Evolutionary conservation across 23 red algal genomes (phyloP), one percentile per base, ranked within the genome.

Genomic region (Gracilariopsis chorda): DNA sequence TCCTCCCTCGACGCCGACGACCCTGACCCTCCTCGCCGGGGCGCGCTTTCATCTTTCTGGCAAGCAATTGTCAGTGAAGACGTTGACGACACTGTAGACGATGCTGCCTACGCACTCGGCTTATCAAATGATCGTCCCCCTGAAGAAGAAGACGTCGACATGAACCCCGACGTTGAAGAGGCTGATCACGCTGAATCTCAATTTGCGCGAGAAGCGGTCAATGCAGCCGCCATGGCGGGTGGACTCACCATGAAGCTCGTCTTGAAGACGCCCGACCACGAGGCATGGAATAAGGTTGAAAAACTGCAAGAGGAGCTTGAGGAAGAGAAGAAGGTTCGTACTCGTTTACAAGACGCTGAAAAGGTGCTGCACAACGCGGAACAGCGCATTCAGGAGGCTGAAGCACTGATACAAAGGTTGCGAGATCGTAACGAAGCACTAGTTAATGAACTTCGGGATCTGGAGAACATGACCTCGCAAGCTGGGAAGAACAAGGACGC

Each of bases 11-110:
- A 69, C 11, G 5, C 4, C 44, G 72, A 77, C 21, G 2, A 43
- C 11, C 40, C 43, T 30, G 2, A 43, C 11, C 40, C 43, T 30
- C 37, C 52, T 43, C 6, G 33, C 23, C 0, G 48, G 23, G 83
- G 83, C 4, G 83, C 44, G 34, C 45, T 90, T 9, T 46, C 71
- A 0, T 80, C 72, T 19, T 62, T 90, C 30, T 90, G 86, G 86
- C 55, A 65, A 63, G 86, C 86, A 7, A 90, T 90, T 71, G 86
- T 90, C 36, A 72, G 86, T 63, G 86, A 90, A 51, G 80, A 90
- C 30, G 57, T 19, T 17, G 86, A 90, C 63, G 86, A 90, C 16
- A 80, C 86, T 41, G 72, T 90, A 13, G 86, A 90, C 59, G 86
- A 90, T 55, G 86, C 86, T 20, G 86, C 86, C n/a, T 68, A 67